Evolutionary conservation across 2,329 filamentous ascomycete genomes (phyloP).

Genomic region (Beauveria australis): DNA sequence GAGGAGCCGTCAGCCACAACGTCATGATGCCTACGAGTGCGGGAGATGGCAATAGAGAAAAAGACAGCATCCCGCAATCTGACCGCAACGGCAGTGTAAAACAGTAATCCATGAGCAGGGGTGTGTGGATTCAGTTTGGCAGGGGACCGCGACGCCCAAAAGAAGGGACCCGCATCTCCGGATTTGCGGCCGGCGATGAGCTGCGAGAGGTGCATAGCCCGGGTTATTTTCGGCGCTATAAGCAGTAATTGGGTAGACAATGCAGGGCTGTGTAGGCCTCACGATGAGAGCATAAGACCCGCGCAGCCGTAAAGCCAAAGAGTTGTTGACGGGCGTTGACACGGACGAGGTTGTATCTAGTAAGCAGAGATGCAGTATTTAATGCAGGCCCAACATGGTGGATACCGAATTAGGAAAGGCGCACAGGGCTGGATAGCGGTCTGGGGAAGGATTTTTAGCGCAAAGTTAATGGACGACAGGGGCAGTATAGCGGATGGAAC

Average conservation of each 20-base stretch:
- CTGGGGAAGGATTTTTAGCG: neutral
- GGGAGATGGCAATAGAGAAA: neutral
- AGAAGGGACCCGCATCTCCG: conserved; percentile 1
- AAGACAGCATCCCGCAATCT: neutral
- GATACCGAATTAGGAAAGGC: neutral
- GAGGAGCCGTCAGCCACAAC: conserved; percentile 5
- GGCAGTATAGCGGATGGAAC: neutral
- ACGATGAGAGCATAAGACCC: neutral
- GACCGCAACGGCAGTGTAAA: neutral
- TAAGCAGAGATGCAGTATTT: conserved; percentile 8
- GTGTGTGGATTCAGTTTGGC: neutral
- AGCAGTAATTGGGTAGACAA: neutral
- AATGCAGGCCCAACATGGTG: neutral
- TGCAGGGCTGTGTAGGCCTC: neutral
- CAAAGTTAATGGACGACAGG: too few relatives aligned
- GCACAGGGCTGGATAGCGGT: neutral
- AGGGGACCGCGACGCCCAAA: neutral
- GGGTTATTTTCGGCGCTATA: neutral
- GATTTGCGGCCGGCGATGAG: conserved; percentile 7
- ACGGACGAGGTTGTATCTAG: neutral
- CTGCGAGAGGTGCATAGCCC: neutral
- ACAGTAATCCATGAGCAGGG: neutral
- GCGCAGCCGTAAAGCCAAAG: neutral
- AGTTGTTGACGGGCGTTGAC: neutral
- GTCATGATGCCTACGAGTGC: neutral